Base-by-base conservation (phyloP, 495 filamentous ascomycete genomes). In the Aspergillus saccharolyticus region DNA sequence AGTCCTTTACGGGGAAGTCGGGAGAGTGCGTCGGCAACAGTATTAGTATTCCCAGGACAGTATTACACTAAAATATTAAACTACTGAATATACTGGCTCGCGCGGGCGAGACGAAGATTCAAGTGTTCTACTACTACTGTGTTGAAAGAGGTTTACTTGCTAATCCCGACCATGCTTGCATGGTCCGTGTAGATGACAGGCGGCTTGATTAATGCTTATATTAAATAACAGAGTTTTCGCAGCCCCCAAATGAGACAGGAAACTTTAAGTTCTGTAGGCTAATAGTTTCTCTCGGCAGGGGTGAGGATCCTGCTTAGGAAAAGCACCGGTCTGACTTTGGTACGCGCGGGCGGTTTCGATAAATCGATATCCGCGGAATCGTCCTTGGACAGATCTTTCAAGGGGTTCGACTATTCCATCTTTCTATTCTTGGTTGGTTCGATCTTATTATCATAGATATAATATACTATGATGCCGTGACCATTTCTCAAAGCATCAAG, bases 401-500 rank as follows among this genome's bases (percentile, higher is more conserved):
- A 6, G 9, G 9, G 9, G 9, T 28, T 28, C n/a, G n/a, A 28
- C 25, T 28, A 28, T 28, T 28, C 9, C 9, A 25, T 20, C 48
- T 51, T 14, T n/a, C n/a, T 24, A 51, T 51, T 24, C 48, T 51
- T 24, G 28, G 20, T n/a, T n/a, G 9, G 1, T 5, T 24, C 12
- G 24, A 21, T 25, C n/a, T 24, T 51, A 51, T 22, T 25, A 30
- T 52, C 16, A 3, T 33, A 39, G n/a, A 52, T 52, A 52, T 52
- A 52, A 52, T 52, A 52, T 3, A 52, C 4, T 25, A 52, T 52
- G 17, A 52, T 39, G 17, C 14, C 39, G n/a, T 52, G 39, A 33
- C 12, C n/a, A 25, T 30, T 18, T n/a, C 18, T 1, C 9, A 17
- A 52, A n/a, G 33, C 17, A 33, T 52, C 19, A 15, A 52, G 17